A percentile compares a stretch with the other conserved stretches of the same genome.
These are phyloP conservation scores for Lasiodiplodia hormozganensis DNA, from an alignment of 2,329 filamentous ascomycete genomes.

Conservation along the genomic window DNA sequence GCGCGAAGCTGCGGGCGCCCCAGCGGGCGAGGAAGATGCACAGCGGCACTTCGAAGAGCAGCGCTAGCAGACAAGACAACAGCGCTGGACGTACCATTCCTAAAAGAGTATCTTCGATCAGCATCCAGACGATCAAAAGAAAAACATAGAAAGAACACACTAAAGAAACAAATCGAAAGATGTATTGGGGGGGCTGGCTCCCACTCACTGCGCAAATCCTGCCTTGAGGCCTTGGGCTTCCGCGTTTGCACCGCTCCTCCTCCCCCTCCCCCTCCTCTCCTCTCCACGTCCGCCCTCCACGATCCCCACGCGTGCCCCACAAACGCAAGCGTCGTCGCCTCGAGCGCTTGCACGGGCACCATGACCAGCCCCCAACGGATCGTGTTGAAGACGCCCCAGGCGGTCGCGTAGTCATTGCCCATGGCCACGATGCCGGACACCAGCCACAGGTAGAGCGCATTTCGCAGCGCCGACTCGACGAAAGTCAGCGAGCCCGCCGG, in stretches of 20 bases:
- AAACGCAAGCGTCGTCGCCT: slow-evolving; percentile 47
- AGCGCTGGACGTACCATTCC: slow-evolving; percentile 35
- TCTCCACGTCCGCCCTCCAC: neutral
- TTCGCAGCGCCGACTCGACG: slow-evolving; percentile 69
- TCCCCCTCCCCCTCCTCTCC: neutral
- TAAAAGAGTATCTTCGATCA: too few species aligned
- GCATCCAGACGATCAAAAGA: neutral
- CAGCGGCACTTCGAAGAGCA: slow-evolving; percentile 67
- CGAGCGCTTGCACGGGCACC: slow-evolving; percentile 72
- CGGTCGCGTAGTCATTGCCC: slow-evolving; percentile 70
- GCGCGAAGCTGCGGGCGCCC: slow-evolving; percentile 67
- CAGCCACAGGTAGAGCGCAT: slow-evolving; percentile 75
- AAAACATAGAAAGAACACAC: neutral
- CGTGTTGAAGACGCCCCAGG: slow-evolving; percentile 76
- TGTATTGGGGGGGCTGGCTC: too few species aligned
- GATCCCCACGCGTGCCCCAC: neutral
- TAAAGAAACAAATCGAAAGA: neutral
- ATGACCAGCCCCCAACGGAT: slow-evolving; percentile 78
- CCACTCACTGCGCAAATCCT: neutral
- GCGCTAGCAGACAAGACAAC: slow-evolving; percentile 59
- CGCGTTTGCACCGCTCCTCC: too few species aligned
- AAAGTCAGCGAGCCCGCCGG: slow-evolving; percentile 67
- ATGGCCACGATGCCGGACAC: slow-evolving; percentile 69
- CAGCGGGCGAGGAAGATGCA: slow-evolving; percentile 67
- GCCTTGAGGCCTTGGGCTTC: neutral